Percentiles rank a stretch among this genome's conserved stretches.
These are phyloP conservation scores for Mortierella antarctica DNA, from an alignment of 192 early-diverging fungal species.

Conservation along the genomic window DNA sequence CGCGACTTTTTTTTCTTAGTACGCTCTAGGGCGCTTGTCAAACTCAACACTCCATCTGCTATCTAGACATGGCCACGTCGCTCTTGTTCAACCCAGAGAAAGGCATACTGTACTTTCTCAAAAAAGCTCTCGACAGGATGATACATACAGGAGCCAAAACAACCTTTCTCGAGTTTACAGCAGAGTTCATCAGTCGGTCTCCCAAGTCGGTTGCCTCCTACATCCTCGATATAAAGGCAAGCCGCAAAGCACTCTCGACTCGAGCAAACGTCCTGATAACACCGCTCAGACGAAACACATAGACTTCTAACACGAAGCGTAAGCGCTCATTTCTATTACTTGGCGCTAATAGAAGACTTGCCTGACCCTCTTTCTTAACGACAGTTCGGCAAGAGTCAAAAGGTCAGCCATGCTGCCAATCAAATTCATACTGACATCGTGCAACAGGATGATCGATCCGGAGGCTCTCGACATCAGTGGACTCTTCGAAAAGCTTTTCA, in stretches of 20 bases:
- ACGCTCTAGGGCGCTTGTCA: not conserved
- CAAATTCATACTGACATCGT: conserved; percentile 44
- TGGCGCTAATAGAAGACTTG: conserved; percentile 28
- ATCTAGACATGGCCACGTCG: conserved; percentile 57
- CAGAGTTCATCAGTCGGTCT: conserved; percentile 52
- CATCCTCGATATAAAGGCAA: conserved; percentile 54
- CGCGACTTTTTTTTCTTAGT: not conserved
- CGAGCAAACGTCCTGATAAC: too few relatives aligned
- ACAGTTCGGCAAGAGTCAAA: conserved; percentile 40
- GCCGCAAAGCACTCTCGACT: not conserved
- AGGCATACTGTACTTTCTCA: conserved; percentile 59
- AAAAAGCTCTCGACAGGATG: conserved; percentile 34
- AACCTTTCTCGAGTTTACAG: conserved; percentile 58
- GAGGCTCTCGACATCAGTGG: conserved; percentile 37
- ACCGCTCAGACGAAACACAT: not conserved
- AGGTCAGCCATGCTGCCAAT: conserved; percentile 53
- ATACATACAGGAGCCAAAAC: conserved; percentile 40
- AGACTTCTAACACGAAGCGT: not conserved
- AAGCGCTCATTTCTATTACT: not conserved
- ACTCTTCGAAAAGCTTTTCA: conserved; percentile 29
- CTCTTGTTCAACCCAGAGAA: conserved; percentile 54
- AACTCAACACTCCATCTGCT: not conserved
- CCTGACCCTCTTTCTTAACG: conserved; percentile 39
- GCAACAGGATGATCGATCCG: conserved; percentile 39
- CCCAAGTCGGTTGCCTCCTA: conserved; percentile 41